Percentiles rank a stretch among this genome's conserved stretches.
These are phyloP conservation scores for Saururus chinensis DNA, from an alignment of 164 flowering plant genomes.

Conservation along the genomic window DNA sequence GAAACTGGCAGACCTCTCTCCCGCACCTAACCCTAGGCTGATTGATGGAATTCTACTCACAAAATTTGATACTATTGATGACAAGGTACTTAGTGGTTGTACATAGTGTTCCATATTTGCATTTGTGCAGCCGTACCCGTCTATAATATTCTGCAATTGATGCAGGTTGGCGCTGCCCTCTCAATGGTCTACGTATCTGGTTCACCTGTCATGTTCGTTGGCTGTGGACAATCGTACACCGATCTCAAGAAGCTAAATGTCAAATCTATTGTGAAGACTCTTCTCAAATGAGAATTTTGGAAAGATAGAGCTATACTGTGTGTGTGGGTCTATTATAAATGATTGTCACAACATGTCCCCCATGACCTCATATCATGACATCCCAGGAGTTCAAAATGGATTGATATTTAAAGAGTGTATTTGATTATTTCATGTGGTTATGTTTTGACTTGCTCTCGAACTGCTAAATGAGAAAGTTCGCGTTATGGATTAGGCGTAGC, in stretches of 20 bases:
- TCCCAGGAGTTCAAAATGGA: too few relatives aligned
- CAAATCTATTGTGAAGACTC: constrained; percentile 87
- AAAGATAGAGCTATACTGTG: too few relatives aligned
- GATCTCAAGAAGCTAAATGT: constrained; percentile 90
- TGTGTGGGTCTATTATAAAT: background rate
- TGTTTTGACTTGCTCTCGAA: too few relatives aligned
- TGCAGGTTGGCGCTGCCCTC: constrained; percentile 92
- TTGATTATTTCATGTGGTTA: too few relatives aligned
- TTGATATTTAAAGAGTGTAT: too few relatives aligned
- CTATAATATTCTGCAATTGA: background rate
- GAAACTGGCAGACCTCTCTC: constrained; percentile 85
- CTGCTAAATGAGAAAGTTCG: background rate
- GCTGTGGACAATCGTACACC: constrained; percentile 93
- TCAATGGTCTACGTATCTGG: constrained; percentile 98
- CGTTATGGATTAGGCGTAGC: background rate
- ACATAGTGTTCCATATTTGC: background rate
- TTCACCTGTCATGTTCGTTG: constrained; percentile 96
- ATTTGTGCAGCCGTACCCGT: background rate
- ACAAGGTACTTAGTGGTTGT: constrained; percentile 48
- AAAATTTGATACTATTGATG: constrained; percentile 94
- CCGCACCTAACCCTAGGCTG: constrained; percentile 57
- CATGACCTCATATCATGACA: constrained; percentile 10
- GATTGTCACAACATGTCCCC: constrained; percentile 4
- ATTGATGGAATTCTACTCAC: constrained; percentile 95
- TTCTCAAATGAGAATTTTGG: constrained; percentile 40